Evolutionary conservation across 352 stramenopile genomes (phyloP).

Genomic region (Pythium plurisporium): DNA sequence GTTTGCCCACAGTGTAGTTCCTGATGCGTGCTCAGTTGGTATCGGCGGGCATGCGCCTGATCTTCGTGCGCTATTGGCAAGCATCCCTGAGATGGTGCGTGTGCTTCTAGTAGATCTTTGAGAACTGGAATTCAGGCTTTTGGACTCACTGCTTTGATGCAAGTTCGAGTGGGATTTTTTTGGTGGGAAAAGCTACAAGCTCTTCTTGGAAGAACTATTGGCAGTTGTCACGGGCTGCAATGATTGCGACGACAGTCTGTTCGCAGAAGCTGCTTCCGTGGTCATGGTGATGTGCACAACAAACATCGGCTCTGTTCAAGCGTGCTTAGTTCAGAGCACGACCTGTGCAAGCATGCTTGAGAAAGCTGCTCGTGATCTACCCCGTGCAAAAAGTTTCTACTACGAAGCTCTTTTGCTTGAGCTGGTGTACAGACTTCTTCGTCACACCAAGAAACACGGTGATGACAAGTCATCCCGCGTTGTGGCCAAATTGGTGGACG

Average conservation of each 20-base stretch:
- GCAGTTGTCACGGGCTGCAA: constrained; percentile 23
- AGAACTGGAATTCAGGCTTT: too few relatives aligned
- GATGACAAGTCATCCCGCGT: background rate
- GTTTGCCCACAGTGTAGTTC: background rate
- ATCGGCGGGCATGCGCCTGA: background rate
- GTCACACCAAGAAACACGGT: constrained; percentile 20
- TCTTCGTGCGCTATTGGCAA: constrained; percentile 12
- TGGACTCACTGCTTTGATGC: too few relatives aligned
- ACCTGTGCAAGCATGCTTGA: constrained; percentile 3
- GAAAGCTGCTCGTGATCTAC: constrained; percentile 18
- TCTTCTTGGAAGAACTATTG: constrained; percentile 26
- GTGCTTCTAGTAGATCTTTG: background rate
- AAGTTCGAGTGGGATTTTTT: constrained; percentile 51
- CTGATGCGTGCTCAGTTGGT: background rate
- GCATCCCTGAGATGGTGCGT: constrained; percentile 22
- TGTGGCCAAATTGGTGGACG: constrained; percentile 1
- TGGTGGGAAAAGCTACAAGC: constrained; percentile 8
- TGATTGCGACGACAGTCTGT: constrained; percentile 23
- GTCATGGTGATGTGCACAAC: constrained; percentile 35
- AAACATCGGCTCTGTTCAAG: constrained; percentile 16
- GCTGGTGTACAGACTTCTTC: constrained; percentile 27
- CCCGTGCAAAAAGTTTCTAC: constrained; percentile 31
- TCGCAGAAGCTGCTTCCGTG: constrained; percentile 24
- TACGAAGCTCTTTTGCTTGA: constrained; percentile 33
- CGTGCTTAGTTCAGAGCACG: constrained; percentile 8